phyloP scores from a whole-genome alignment of 441 rosid species.

The Arabidopsis lyrata region DNA sequence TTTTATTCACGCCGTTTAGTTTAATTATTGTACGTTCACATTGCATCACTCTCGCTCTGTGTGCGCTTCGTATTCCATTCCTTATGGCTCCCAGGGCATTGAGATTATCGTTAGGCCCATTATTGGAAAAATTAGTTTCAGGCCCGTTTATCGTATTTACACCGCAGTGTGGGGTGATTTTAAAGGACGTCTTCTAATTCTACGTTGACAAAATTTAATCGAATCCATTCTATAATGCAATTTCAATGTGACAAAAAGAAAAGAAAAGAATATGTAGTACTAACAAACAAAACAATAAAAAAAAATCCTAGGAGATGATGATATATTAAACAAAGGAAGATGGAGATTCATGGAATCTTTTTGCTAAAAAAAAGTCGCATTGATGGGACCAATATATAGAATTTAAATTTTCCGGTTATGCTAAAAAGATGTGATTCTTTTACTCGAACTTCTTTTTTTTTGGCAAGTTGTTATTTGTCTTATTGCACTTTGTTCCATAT shows the following conservation, averaged over 20 bases:
- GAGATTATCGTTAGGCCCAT: constrained; percentile 25
- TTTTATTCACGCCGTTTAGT: constrained; percentile 14
- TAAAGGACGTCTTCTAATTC: not conserved
- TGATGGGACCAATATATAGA: constrained; percentile 29
- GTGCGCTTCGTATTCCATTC: not conserved
- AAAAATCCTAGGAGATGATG: not conserved
- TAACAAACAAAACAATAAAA: constrained; percentile 15
- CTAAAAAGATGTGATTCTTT: constrained; percentile 42
- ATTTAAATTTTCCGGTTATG: not conserved
- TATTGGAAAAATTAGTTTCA: not conserved
- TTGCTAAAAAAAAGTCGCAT: constrained; percentile 15
- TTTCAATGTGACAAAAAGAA: not conserved
- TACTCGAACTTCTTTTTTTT: not conserved
- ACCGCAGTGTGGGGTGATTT: not conserved
- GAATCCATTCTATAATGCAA: constrained; percentile 19
- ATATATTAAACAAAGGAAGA: constrained; percentile 29
- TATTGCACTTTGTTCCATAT: constrained; percentile 36
- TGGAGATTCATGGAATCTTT: constrained; percentile 44
- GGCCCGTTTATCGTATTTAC: constrained; percentile 26
- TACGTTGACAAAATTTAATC: constrained; percentile 6
- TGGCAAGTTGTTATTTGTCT: constrained; percentile 36
- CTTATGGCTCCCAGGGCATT: constrained; percentile 1
- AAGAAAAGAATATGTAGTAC: not conserved
- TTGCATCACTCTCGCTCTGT: not conserved
- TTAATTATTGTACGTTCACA: constrained; percentile 14